Base-by-base conservation (phyloP, 495 filamentous ascomycete genomes). In the Achaetomiella virescens region DNA sequence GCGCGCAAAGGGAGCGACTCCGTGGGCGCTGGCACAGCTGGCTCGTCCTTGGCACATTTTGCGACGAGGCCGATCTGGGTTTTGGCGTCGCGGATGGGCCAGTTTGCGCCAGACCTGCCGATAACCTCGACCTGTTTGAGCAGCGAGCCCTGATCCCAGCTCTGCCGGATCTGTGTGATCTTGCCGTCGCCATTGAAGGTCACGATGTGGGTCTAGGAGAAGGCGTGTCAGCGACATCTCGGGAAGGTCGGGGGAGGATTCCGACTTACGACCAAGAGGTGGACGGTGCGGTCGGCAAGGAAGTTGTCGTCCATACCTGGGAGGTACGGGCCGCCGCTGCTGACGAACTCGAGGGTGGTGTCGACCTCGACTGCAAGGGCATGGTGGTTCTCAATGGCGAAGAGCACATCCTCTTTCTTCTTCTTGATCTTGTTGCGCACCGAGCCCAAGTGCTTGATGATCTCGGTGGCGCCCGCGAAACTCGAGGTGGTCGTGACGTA, bases 251-350 rank as follows among this genome's bases (percentile, higher is more conserved):
- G 33, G 33, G 48, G 47, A 51, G 8, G 42, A 31, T 40, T n/a
- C 47, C 33, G 38, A 55, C 84, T 64, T 81, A 96, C 91, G 77
- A 93, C 82, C 54, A 89, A 85, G 60, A 97, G 82, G 37, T 80
- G 85, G 44, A 89, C 89, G 59, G 82, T 82, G 58, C 85, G 85
- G 69, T 97, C 95, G 50, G 86, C 75, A 49, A 98, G 71, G 70
- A 97, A 95, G 74, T 96, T 96, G 76, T 97, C 91, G 57, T 97
- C 93, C 46, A 98, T 74, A 45, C 81, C 82, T 17, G 92, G 95
- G 29, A 98, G 82, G 73, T 91, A 98, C 42, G 87, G 80, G 38
- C 91, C 95, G 57, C 92, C 93, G 51, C 86, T 82, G 55, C 73
- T 78, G 22, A 85, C 54, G 66, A 98, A 96, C 65, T 95, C 89